These are phyloP conservation scores for Argentina anserina DNA, from an alignment of 306 rosid species.

Conservation along the genomic window DNA sequence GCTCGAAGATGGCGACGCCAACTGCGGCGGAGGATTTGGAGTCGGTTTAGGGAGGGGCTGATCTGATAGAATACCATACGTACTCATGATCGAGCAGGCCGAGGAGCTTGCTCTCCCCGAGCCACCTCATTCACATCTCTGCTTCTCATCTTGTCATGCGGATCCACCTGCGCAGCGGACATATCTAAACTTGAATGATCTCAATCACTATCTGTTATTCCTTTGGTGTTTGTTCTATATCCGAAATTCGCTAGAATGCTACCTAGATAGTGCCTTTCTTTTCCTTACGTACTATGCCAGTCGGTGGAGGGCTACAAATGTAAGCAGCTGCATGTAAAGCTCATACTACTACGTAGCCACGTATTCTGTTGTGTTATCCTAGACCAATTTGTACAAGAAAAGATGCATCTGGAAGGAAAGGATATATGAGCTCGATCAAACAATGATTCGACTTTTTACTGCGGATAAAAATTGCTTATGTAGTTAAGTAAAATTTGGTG, in stretches of 20 bases:
- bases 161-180: slow-evolving; percentile 44
- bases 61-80: slow-evolving; percentile 48
- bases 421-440: too few relatives aligned
- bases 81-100: slow-evolving; percentile 53
- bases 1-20: not conserved
- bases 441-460: too few relatives aligned
- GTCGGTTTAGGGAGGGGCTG: slow-evolving; percentile 25
- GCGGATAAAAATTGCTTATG: too few relatives aligned
- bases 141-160: slow-evolving; percentile 49
- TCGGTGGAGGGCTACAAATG: not conserved
- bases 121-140: slow-evolving; percentile 48
- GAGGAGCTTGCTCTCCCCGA: slow-evolving; percentile 47
- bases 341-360: too few relatives aligned
- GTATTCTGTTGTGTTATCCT: too few relatives aligned
- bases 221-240: not conserved
- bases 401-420: too few relatives aligned
- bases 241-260: not conserved
- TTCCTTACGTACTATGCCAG: not conserved
- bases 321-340: too few relatives aligned
- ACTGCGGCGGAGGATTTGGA: not conserved
- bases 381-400: too few relatives aligned
- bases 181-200: not conserved
- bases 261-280: not conserved
- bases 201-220: not conserved
- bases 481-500: too few relatives aligned